phyloP scores from a whole-genome alignment of 176 grass and related monocot genomes.

The Phragmites australis region DNA sequence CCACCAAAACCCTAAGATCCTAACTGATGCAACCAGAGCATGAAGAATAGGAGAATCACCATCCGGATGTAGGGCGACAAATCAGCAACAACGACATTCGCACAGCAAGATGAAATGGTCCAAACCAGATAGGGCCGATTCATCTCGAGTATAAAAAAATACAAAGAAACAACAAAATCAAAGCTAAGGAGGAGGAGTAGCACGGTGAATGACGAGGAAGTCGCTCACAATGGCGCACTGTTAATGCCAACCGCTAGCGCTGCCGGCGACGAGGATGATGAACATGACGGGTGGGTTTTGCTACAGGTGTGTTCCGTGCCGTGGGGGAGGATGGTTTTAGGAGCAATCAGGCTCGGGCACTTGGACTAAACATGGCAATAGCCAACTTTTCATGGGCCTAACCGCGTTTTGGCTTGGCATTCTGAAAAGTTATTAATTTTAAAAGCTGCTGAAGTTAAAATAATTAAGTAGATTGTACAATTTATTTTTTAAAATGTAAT shows the following conservation, averaged over 20 bases:
- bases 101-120: neutral
- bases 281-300: neutral
- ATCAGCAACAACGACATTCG: neutral
- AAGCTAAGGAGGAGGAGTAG: neutral
- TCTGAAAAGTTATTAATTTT: no score
- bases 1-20: neutral
- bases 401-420: no score
- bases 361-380: neutral
- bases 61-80: neutral
- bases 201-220: neutral
- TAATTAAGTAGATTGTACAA: no score
- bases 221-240: neutral
- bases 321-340: no score
- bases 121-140: neutral
- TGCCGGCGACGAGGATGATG: constrained; percentile 25
- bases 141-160: neutral
- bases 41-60: neutral
- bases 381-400: no score
- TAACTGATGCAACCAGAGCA: neutral
- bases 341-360: neutral
- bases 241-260: constrained; percentile 8
- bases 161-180: neutral
- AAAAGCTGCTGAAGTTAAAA: no score
- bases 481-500: no score
- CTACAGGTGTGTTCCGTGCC: neutral